Evolutionary conservation across 75 land plant species (phyloP), one percentile per base, ranked within the genome.

Genomic region (Azolla pinnata): DNA sequence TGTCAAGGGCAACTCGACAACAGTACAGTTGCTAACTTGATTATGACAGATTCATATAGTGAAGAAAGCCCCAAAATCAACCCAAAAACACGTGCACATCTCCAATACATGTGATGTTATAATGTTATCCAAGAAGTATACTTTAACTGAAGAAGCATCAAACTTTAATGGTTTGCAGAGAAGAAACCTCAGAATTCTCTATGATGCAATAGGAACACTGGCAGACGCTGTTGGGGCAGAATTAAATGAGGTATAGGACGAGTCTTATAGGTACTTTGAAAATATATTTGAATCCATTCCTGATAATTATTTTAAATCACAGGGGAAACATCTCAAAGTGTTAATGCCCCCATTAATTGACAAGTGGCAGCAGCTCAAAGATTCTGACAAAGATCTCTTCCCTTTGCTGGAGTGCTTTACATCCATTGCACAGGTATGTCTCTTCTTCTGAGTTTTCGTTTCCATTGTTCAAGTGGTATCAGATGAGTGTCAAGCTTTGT

Each of bases 381-480:
- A 95, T 68, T 72, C 81, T 42, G 99, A 95, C 65, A 89, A 80
- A 64, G 99, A 95, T 63, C 76, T 95, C 4, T 95, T 95, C 34
- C 96, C 99, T 9, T 67, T 95, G 67, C 67, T 95, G n/a, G 99
- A 95, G 61, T 95, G 99, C 66, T 90, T 95, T 56, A 95, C 99
- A 42, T 95, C 99, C 12, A 95, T 95, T 61, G 96, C 99, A 58
- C 99, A 95, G 99, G 99, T 90, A 49, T 54, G 19, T 33, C 31
- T 24, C 18, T 20, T 31, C 31, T 64, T 17, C 49, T 38, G 38
- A n/a, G n/a, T n/a, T n/a, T n/a, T n/a, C n/a, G n/a, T n/a, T n/a
- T n/a, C n/a, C n/a, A n/a, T n/a, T n/a, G n/a, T n/a, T n/a, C n/a
- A n/a, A n/a, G n/a, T n/a, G n/a, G n/a, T n/a, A n/a, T n/a, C n/a